Evolutionary conservation across 345 rosid genomes (phyloP), one percentile per base, ranked within the genome.

Genomic region (Salix koriyanagi): DNA sequence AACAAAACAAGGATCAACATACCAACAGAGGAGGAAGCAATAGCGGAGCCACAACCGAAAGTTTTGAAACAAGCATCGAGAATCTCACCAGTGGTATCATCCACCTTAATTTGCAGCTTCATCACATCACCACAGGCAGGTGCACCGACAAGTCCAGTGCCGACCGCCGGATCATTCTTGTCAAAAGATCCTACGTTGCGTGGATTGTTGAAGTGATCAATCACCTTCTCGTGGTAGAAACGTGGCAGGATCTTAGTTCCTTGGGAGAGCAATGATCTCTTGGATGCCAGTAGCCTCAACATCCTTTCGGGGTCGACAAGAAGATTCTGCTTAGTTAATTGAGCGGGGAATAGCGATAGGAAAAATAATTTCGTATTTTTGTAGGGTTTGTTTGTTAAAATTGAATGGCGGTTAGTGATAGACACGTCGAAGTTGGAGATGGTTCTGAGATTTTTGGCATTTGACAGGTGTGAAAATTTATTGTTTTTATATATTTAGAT

Each of bases 121-220:
- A 94, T 96, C 5, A 96, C 97, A 82, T 96, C 99, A 6, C 98
- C 99, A 41, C 99, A 96, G 1, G 99, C 97, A 0, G 99, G 99
- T 14, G 99, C 99, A 0, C 99, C 99, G 7, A 96, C 99, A 54
- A 96, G 89, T 0, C 99, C 98, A 13, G 98, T 96, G 4, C 99
- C 99, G 0, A 96, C 86, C 58, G 21, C 69, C 4, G 99, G 94
- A 69, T 94, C 98, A 75, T 77, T 94, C 89, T 96, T 96, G 74
- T 96, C 99, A 76, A 96, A 90, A 26, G 99, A 87, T 0, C 99
- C 99, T 4, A 94, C 99, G 84, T 96, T 96, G 44, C 99, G 90
- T 3, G 98, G 99, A 70, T 91, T 92, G 74, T 92, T 88, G 91
- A 89, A 96, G 85, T 96, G 99, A 78, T 96, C 98, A 73, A 96